Conservation (phyloP, 2,329 filamentous ascomycete genomes). For the Fusarium siculi region DNA sequence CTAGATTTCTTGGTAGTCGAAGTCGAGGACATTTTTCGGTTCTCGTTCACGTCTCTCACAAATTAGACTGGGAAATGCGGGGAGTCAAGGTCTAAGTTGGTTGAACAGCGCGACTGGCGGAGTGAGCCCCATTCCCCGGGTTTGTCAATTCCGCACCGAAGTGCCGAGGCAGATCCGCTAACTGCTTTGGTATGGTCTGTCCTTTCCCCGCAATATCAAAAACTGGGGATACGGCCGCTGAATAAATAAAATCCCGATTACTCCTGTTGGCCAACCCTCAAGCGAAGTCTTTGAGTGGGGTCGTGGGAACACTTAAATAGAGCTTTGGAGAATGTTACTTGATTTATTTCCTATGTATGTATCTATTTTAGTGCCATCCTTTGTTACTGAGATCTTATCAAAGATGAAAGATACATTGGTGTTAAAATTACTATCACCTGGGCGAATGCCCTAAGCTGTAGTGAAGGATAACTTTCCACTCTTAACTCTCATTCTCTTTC, state of each 20-base stretch:
- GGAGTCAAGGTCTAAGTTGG: background rate
- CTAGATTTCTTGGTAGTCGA: background rate
- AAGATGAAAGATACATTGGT: no score
- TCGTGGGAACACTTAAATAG: no score
- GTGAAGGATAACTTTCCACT: background rate
- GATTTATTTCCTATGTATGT: no score
- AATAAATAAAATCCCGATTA: no score
- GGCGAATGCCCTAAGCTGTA: no score
- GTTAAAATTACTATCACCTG: no score
- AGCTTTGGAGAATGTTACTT: no score
- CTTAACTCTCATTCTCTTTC: fast-evolving
- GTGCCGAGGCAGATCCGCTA: background rate
- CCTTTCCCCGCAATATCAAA: background rate
- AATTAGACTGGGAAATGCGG: background rate
- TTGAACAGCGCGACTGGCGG: background rate
- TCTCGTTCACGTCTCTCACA: background rate
- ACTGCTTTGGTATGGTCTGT: background rate
- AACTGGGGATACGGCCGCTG: background rate
- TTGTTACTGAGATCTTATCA: no score
- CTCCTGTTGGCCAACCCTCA: no score
- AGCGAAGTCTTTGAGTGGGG: no score
- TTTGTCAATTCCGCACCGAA: background rate
- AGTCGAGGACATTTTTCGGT: background rate
- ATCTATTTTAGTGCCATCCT: no score
- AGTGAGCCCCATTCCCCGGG: no score